A percentile compares a stretch with the other conserved stretches of the same genome.
phyloP scores from a whole-genome alignment of 1,139 yeast genomes.

The Pichia sp. region DNA sequence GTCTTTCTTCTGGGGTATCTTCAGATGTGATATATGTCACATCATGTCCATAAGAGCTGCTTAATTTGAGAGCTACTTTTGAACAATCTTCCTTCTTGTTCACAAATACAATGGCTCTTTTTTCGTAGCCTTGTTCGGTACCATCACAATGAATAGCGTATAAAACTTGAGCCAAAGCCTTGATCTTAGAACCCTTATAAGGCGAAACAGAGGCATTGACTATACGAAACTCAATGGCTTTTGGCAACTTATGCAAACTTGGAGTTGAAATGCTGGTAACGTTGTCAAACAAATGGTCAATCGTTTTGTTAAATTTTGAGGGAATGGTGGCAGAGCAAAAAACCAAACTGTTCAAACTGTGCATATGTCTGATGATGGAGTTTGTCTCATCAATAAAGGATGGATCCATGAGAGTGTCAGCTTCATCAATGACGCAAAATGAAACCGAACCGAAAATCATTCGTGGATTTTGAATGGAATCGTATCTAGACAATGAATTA shows the following conservation, averaged over 20 bases:
- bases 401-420: slow-evolving; percentile 84
- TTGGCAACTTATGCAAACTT: slow-evolving; percentile 73
- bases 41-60: slow-evolving; percentile 47
- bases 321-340: slow-evolving; percentile 93
- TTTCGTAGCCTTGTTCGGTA: slow-evolving; percentile 67
- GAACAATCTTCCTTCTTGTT: slow-evolving; percentile 61
- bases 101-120: slow-evolving; percentile 81
- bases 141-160: slow-evolving; percentile 83
- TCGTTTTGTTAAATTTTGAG: slow-evolving; percentile 57
- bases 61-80: slow-evolving; percentile 47
- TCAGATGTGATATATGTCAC: slow-evolving; percentile 61
- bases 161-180: slow-evolving; percentile 81
- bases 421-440: slow-evolving; percentile 83
- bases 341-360: slow-evolving; percentile 52
- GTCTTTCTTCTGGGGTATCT: slow-evolving; percentile 51
- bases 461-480: slow-evolving; percentile 21
- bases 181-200: slow-evolving; percentile 71
- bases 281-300: slow-evolving; percentile 56
- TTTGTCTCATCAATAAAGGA: slow-evolving; percentile 71
- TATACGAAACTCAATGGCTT: slow-evolving; percentile 59
- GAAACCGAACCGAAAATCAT: slow-evolving; percentile 30
- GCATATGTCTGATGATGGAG: slow-evolving; percentile 42
- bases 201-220: slow-evolving; percentile 72
- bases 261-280: slow-evolving; percentile 68
- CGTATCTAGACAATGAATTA: slow-evolving; percentile 22